Evolutionary conservation across 2,329 filamentous ascomycete genomes (phyloP).

Genomic region (Chrysoporthe deuterocubensis): DNA sequence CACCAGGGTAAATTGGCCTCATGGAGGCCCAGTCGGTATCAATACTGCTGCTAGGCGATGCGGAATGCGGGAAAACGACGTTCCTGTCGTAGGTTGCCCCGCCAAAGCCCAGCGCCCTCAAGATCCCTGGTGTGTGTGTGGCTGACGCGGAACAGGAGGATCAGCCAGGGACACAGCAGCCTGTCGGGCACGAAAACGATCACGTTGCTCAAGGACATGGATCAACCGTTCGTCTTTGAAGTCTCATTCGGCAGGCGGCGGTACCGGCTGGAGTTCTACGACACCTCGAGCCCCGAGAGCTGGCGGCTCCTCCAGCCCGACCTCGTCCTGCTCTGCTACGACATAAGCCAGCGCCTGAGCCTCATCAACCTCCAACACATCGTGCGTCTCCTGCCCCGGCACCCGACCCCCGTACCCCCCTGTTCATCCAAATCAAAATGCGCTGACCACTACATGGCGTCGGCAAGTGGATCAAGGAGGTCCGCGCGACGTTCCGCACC

Average conservation of each 20-base stretch:
- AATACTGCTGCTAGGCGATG: conserved; percentile 63
- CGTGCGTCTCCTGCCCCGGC: conserved; percentile 43
- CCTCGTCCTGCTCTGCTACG: conserved; percentile 63
- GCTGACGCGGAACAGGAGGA: conserved; percentile 46
- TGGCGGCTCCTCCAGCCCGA: conserved; percentile 64
- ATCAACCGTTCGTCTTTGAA: conserved; percentile 66
- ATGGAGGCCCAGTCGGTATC: conserved; percentile 56
- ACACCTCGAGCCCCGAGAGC: conserved; percentile 61
- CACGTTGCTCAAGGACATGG: conserved; percentile 57
- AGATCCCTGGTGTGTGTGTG: conserved; percentile 4
- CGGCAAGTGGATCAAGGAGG: conserved; percentile 62
- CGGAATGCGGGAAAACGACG: conserved; percentile 63
- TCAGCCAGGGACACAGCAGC: conserved; percentile 49
- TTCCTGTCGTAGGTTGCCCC: conserved; percentile 60
- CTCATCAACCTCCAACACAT: conserved; percentile 62
- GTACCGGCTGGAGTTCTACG: conserved; percentile 63
- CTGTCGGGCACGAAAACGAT: conserved; percentile 42
- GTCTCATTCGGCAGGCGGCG: conserved; percentile 49
- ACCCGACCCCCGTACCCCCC: no score
- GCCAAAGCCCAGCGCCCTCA: conserved; percentile 17
- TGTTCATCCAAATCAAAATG: neutral
- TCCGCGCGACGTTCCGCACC: conserved; percentile 51
- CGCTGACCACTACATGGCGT: conserved; percentile 11
- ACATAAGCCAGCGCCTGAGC: conserved; percentile 62
- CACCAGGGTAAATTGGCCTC: conserved; percentile 28